Conservation (phyloP, 208 protist genomes). For the Entamoeba histolytica region DNA sequence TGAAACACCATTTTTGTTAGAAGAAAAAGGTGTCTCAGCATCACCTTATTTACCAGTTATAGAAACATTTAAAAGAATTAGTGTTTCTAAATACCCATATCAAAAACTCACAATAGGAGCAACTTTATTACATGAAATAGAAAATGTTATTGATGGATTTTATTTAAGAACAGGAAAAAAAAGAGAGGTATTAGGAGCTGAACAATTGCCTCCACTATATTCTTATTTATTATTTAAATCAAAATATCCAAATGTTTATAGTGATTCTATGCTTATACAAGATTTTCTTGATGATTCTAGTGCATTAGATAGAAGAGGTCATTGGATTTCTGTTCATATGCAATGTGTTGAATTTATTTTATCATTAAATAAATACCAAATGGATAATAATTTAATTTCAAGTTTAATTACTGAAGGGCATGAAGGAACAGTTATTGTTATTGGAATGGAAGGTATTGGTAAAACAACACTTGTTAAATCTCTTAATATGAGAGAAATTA, state of each 20-base stretch:
- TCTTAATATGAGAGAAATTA: not conserved
- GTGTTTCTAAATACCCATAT: not conserved
- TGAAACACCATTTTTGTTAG: not conserved
- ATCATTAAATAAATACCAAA: not conserved
- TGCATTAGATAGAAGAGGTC: not conserved
- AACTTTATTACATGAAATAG: not conserved
- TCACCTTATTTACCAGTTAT: not conserved
- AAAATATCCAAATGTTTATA: not conserved
- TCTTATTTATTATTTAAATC: not conserved
- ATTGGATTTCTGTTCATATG: not conserved
- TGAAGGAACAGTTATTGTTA: not conserved
- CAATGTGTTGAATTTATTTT: not conserved
- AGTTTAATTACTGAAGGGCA: not conserved
- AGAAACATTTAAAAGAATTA: not conserved
- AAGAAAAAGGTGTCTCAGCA: not conserved
- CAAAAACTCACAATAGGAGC: not conserved
- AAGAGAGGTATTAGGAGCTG: not conserved
- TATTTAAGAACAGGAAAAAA: not conserved
- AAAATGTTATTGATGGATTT: not conserved
- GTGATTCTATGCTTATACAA: not conserved
- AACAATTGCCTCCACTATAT: not conserved
- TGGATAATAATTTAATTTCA: not conserved
- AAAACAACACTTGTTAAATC: not conserved
- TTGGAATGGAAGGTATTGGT: not conserved
- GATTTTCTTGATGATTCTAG: no score